These are phyloP conservation scores for Annulohypoxylon moriforme DNA, from an alignment of 495 filamentous ascomycete species.

Conservation along the genomic window DNA sequence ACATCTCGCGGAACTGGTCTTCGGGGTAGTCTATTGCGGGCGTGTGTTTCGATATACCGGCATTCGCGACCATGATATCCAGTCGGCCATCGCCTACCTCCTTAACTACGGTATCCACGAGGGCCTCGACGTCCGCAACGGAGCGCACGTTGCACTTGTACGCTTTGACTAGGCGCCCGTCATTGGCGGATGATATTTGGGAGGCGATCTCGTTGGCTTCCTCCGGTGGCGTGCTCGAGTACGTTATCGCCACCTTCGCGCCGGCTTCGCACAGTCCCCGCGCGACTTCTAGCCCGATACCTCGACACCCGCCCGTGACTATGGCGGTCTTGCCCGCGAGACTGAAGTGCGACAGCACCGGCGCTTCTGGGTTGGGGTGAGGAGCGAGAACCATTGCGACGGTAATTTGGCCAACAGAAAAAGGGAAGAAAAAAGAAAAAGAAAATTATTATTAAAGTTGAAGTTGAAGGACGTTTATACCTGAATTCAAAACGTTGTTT, in stretches of 20 bases:
- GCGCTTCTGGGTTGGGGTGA: constrained; percentile 40
- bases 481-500: neutral
- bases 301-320: constrained; percentile 60
- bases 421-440: neutral
- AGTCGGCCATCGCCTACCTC: constrained; percentile 39
- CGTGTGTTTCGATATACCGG: constrained; percentile 73
- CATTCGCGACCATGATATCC: constrained; percentile 60
- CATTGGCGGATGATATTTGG: constrained; percentile 33
- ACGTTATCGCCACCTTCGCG: constrained; percentile 55
- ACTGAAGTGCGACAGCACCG: constrained; percentile 52
- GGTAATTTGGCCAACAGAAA: neutral
- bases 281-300: constrained; percentile 54
- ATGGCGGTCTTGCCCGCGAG: constrained; percentile 57
- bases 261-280: constrained; percentile 56
- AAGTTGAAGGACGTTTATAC: neutral
- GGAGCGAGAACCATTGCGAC: constrained; percentile 43
- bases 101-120: constrained; percentile 26
- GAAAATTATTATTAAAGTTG: neutral
- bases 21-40: constrained; percentile 72
- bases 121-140: constrained; percentile 28
- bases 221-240: constrained; percentile 33
- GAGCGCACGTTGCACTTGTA: constrained; percentile 44
- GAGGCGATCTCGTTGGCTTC: constrained; percentile 40
- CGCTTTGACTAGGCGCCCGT: constrained; percentile 36
- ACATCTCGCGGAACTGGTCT: constrained; percentile 73